Conservation (phyloP, 2,329 filamentous ascomycete species). For the Arthrobotrys sinensis region DNA sequence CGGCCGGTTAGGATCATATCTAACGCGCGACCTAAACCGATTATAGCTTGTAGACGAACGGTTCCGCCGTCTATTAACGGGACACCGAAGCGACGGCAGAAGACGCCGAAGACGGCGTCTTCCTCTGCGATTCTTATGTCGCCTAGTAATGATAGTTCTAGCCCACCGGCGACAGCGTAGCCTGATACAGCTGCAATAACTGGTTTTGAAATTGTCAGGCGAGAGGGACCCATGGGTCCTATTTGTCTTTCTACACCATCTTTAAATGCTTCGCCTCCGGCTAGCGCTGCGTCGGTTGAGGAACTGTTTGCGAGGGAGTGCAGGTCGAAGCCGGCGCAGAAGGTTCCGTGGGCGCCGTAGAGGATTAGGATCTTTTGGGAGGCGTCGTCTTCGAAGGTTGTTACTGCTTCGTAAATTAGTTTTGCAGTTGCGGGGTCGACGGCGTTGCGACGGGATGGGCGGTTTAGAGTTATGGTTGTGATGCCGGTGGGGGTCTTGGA, state of each 20-base stretch:
- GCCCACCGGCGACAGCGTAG: conserved; percentile 72
- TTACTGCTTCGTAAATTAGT: conserved; percentile 70
- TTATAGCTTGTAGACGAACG: conserved; percentile 71
- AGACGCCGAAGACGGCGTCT: conserved; percentile 73
- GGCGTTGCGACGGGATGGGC: conserved; percentile 72
- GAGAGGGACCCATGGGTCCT: conserved; percentile 72
- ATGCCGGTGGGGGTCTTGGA: conserved; percentile 67
- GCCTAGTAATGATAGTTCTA: conserved; percentile 72
- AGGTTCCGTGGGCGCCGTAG: conserved; percentile 72
- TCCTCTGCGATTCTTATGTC: conserved; percentile 73
- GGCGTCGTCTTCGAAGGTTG: conserved; percentile 71
- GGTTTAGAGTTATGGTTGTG: conserved; percentile 73
- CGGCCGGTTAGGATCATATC: conserved; percentile 75
- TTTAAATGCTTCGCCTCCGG: conserved; percentile 77
- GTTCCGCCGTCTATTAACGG: conserved; percentile 72
- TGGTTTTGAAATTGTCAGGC: conserved; percentile 77
- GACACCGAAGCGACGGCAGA: conserved; percentile 72
- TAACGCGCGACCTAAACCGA: conserved; percentile 72
- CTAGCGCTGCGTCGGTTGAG: conserved; percentile 75
- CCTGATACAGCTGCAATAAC: conserved; percentile 72
- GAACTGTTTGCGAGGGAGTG: conserved; percentile 60
- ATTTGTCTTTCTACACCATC: conserved; percentile 65
- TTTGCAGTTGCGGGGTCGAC: conserved; percentile 71
- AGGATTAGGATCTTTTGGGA: conserved; percentile 73
- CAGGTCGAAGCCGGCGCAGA: conserved; percentile 94